Base-by-base conservation (phyloP, 345 rosid genomes). In the Moricandia arvensis region DNA sequence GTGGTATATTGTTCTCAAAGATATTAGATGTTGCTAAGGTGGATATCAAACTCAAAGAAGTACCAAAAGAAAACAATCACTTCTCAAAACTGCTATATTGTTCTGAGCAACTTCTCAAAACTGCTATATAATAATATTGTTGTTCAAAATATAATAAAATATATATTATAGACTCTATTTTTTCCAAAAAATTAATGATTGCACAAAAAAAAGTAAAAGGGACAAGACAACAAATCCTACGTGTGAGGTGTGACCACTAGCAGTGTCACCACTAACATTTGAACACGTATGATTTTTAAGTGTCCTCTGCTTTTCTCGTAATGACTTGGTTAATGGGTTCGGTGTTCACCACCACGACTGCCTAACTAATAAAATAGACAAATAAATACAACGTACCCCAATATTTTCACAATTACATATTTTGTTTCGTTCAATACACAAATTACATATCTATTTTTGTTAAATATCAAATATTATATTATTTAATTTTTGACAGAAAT, bases 221-320 rank as follows among this genome's bases (percentile, higher is more conserved):
- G 57, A 51, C 57, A 16, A 35, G 55, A 49, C 55, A 15, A 69
- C 63, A 55, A 55, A 38, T 13, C 63, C 24, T 31, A 55, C 72
- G 53, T 55, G 38, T 9, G 54, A 26, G 27, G 9, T 11, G 9
- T 17, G 7, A 53, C 59, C 61, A 11, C 34, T 26, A 26, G 1
- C 66, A 34, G n/a, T 7, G 18, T 35, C 24, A 34, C 55, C 65
- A 38, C 29, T 38, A n/a, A 16, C 0, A 9, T 3, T 37, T 38
- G 7, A 21, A 37, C 65, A 58, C 38, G 29, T 58, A 17, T 37
- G 4, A 16, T 68, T 18, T 21, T 55, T 2, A 16, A 38, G 38
- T 3, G 13, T 34, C 11, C 16, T 29, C 9, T 69, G 21, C 61
- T 31, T 13, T 29, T 59, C n/a, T 59, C 37, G 17, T 29, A 16